Evolutionary conservation across 345 rosid genomes (phyloP).

Genomic region (Atalantia buxifolia): DNA sequence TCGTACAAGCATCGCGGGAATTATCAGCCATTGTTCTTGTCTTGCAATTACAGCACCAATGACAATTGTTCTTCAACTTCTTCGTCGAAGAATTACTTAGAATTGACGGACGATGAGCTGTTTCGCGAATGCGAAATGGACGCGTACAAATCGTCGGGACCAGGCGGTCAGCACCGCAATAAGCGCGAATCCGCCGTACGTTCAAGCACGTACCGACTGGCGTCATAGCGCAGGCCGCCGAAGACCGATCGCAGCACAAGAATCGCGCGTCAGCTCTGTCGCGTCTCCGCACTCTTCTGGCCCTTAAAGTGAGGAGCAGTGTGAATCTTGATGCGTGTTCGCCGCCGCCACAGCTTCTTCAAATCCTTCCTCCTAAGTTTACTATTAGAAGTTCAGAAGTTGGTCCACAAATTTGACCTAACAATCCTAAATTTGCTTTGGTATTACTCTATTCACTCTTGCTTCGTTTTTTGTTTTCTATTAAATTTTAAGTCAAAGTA

Average conservation of each 20-base stretch:
- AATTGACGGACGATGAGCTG: conserved; percentile 63
- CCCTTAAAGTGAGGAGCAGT: conserved; percentile 75
- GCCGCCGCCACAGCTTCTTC: conserved; percentile 83
- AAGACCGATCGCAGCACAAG: conserved; percentile 92
- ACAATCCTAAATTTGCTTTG: conserved; percentile 78
- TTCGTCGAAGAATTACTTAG: conserved; percentile 33
- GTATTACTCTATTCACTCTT: conserved; percentile 24
- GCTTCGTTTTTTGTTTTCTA: not conserved
- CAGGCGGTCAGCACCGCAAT: conserved; percentile 83
- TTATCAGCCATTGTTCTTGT: not conserved
- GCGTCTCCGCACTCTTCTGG: conserved; percentile 77
- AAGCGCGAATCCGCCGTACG: conserved; percentile 93
- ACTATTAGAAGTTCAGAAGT: conserved; percentile 55
- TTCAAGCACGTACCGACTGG: conserved; percentile 85
- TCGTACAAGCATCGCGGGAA: too few relatives aligned
- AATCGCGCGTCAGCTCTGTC: conserved; percentile 71
- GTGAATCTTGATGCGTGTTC: conserved; percentile 55
- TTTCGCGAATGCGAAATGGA: conserved; percentile 71
- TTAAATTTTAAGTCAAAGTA: too few relatives aligned
- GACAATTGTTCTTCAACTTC: not conserved
- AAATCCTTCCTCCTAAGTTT: conserved; percentile 78
- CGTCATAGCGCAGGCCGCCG: conserved; percentile 72
- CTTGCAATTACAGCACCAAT: conserved; percentile 1
- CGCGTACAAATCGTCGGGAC: conserved; percentile 76
- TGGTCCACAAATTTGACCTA: conserved; percentile 88